Evolutionary conservation across 2,329 filamentous ascomycete genomes (phyloP).

Genomic region (Cytospora schulzeri): DNA sequence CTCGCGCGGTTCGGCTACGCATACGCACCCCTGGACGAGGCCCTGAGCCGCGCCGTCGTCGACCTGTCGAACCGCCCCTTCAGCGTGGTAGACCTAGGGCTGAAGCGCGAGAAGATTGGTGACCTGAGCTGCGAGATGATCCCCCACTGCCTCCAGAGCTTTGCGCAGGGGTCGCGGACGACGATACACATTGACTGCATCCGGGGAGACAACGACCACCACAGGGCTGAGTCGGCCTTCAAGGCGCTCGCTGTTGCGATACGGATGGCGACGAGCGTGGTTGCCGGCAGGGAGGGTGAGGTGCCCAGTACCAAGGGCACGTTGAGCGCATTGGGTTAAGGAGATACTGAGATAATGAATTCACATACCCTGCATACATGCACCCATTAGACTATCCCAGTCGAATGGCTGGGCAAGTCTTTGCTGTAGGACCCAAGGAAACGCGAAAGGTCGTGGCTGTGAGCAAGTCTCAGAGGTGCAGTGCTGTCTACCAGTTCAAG

Average conservation of each 20-base stretch:
- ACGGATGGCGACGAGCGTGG: conserved; percentile 71
- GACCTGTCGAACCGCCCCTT: conserved; percentile 93
- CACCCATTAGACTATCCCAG: background rate
- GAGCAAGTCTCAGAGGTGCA: background rate
- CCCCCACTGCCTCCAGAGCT: conserved; percentile 91
- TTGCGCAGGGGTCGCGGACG: conserved; percentile 84
- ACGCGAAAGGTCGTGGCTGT: background rate
- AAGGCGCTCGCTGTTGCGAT: conserved; percentile 92
- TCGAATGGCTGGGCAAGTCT: background rate
- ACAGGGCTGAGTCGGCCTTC: conserved; percentile 93
- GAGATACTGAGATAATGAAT: background rate
- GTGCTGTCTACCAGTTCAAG: background rate
- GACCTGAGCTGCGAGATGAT: conserved; percentile 96
- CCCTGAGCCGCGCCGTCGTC: conserved; percentile 88
- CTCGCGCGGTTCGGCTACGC: conserved; percentile 89
- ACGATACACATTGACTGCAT: conserved; percentile 96
- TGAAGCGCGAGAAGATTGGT: conserved; percentile 90
- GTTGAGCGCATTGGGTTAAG: conserved; percentile 56
- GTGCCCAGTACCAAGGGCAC: conserved; percentile 97
- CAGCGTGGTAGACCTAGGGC: conserved; percentile 78
- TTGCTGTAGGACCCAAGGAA: background rate
- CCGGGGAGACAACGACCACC: conserved; percentile 91
- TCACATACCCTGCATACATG: background rate
- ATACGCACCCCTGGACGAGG: conserved; percentile 93
- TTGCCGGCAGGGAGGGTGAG: conserved; percentile 84